Evolutionary conservation across 1,284 basidiomycete genomes (phyloP), one percentile per base, ranked within the genome.

Genomic region (Melampsora abietis-canadensis): DNA sequence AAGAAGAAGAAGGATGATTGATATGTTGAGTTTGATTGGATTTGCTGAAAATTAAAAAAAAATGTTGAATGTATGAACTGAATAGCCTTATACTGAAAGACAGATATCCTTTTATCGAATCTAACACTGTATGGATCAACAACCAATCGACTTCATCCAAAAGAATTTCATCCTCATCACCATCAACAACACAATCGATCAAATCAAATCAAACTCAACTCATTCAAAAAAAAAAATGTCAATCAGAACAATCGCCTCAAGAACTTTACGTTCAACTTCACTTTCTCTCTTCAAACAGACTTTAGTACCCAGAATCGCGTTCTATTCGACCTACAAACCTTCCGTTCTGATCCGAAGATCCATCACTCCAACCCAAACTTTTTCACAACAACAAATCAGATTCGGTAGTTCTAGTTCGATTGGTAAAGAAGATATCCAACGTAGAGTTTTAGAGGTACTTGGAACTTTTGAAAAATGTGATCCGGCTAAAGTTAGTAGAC

Each of bases 391-490:
- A 31, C 65, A 59, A 34, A 34, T 75, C 54, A 34, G 73, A 15
- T 75, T 75, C 21, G 73, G 48, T 48, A 75, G 73, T 57, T 57
- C 64, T 2, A 65, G 46, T 27, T 61, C 73, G 2, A 40, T 75
- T 21, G 66, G 65, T 30, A 67, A 68, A 30, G 88, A 90, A 61
- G 86, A 87, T 80, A 92, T 98, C 81, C 87, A 91, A 81, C 82
- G 86, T 79, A 88, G 96, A 79, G 87, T 99, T 69, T 82, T 94
- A 77, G 90, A 94, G 76, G 91, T 98, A 66, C 84, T 99, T 82
- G 92, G 92, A 84, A 89, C 89, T 37, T 98, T 97, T 82, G 96
- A 98, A 84, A 98, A 97, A 85, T 92, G 98, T 72, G 88, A 96
- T 83, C 84, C 85, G 24, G 82, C 85, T 76, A 96, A 97, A 87